phyloP scores from a whole-genome alignment of 169 alveolate species.

The Plasmodium adleri region DNA sequence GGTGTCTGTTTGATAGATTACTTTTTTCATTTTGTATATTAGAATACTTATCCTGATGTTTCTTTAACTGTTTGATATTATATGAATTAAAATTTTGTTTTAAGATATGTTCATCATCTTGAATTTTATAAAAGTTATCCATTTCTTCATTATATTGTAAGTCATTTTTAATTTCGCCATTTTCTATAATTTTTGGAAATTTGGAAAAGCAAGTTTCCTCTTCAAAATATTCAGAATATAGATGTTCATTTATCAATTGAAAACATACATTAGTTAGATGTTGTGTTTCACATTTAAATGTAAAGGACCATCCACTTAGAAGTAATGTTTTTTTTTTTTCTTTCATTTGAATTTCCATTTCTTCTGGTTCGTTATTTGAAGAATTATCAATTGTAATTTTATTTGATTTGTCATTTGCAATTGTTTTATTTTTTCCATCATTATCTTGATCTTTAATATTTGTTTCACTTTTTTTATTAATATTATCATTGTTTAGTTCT shows the following conservation, averaged over 20 bases:
- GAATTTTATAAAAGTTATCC: constrained; percentile 14
- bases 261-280: constrained; percentile 53
- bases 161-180: constrained; percentile 61
- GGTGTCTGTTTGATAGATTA: background rate
- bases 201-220: constrained; percentile 50
- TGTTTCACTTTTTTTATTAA: constrained; percentile 1
- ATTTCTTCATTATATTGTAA: constrained; percentile 23
- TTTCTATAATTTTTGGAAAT: constrained; percentile 45
- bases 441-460: constrained; percentile 7
- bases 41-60: background rate
- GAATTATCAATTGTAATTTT: background rate
- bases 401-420: background rate
- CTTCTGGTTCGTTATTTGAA: constrained; percentile 9
- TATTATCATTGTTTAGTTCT: background rate
- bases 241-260: constrained; percentile 56
- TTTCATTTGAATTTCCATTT: constrained; percentile 70
- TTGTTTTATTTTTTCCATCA: background rate
- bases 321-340: constrained; percentile 63
- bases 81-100: background rate
- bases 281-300: constrained; percentile 48
- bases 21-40: background rate
- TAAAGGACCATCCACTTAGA: constrained; percentile 69
- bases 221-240: constrained; percentile 48
- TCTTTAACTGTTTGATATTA: background rate
- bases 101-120: background rate